These are phyloP conservation scores for Dioszegia crocea DNA, from an alignment of 768 basidiomycete genomes.

Conservation along the genomic window DNA sequence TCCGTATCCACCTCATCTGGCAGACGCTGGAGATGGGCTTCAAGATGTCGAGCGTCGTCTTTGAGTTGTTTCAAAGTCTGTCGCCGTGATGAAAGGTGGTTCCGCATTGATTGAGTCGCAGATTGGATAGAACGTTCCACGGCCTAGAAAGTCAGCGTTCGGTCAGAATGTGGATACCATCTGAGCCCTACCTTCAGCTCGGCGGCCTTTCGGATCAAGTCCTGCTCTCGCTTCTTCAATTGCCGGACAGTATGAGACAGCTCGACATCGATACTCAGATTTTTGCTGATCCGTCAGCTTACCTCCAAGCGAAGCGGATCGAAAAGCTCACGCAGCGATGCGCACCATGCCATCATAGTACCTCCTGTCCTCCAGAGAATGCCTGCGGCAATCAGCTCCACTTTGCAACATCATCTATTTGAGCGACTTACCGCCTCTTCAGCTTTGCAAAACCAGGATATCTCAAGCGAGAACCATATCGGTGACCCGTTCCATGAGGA, in stretches of 20 bases:
- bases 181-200: conserved; percentile 27
- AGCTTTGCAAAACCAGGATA: neutral
- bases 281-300: conserved; percentile 23
- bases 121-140: conserved; percentile 28
- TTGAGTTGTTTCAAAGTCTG: neutral
- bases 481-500: conserved; percentile 33
- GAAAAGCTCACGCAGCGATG: conserved; percentile 16
- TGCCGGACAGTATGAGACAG: conserved; percentile 29
- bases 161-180: neutral
- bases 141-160: conserved; percentile 3
- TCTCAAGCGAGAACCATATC: conserved; percentile 5
- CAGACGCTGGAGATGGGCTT: conserved; percentile 9
- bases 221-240: conserved; percentile 23
- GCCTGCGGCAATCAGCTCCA: conserved; percentile 7
- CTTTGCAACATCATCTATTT: neutral
- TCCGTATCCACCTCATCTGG: conserved; percentile 29
- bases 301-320: too few species aligned
- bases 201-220: conserved; percentile 21
- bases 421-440: conserved; percentile 18
- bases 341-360: conserved; percentile 22
- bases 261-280: conserved; percentile 38
- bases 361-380: conserved; percentile 26
- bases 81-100: conserved; percentile 8
- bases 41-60: conserved; percentile 8
- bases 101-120: conserved; percentile 17